A percentile compares a stretch with the other conserved stretches of the same genome.
Conservation (phyloP, 306 rosid species). For the Aeschynomene evenia region DNA sequence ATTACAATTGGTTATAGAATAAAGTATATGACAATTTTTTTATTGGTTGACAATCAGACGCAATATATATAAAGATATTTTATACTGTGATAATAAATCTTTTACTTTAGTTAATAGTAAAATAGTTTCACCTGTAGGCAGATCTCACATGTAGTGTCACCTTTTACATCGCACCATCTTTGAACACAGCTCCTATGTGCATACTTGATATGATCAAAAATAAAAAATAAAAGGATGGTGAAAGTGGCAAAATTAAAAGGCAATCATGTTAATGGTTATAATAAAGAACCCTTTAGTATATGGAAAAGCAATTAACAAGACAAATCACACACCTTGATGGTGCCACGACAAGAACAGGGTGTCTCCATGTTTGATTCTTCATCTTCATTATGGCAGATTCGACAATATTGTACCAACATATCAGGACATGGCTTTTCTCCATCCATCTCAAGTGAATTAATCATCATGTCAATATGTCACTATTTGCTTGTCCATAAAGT, state of each 20-base stretch:
- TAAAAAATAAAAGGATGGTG: background rate
- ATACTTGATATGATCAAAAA: slow-evolving; percentile 49
- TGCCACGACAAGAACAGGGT: slow-evolving; percentile 87
- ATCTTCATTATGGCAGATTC: slow-evolving; percentile 88
- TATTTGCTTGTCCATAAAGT: slow-evolving; percentile 32
- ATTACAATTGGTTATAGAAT: too few species aligned
- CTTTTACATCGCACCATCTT: slow-evolving; percentile 96
- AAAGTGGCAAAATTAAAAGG: too few species aligned
- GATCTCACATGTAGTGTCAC: slow-evolving; percentile 80
- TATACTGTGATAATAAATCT: too few species aligned
- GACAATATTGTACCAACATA: slow-evolving; percentile 55
- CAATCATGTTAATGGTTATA: too few species aligned
- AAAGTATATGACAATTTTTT: too few species aligned
- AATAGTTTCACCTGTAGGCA: slow-evolving; percentile 93
- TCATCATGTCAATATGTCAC: slow-evolving; percentile 29
- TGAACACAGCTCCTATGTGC: slow-evolving; percentile 86
- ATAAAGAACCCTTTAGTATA: too few species aligned
- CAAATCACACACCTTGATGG: slow-evolving; percentile 72
- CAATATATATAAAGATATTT: too few species aligned
- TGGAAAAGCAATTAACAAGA: slow-evolving; percentile 7
- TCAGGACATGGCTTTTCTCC: slow-evolving; percentile 35
- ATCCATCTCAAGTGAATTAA: slow-evolving; percentile 35
- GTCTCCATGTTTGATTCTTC: slow-evolving; percentile 73
- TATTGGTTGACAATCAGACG: too few species aligned
- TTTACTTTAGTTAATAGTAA: too few species aligned